Evolutionary conservation across 2,329 filamentous ascomycete genomes (phyloP).

Genomic region (Trichophyton verrucosum): DNA sequence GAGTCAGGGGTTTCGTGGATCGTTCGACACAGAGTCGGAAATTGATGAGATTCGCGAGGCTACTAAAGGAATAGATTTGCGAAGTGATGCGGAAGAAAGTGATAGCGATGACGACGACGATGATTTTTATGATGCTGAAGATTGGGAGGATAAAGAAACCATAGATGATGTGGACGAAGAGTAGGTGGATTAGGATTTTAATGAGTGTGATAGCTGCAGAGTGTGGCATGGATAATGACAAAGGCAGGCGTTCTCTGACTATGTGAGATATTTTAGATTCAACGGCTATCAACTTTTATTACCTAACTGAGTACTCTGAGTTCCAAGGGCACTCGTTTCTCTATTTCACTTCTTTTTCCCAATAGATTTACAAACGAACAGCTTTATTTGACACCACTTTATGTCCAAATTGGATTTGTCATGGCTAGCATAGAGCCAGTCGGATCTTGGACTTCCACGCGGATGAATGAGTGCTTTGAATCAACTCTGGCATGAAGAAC

Average conservation of each 20-base stretch:
- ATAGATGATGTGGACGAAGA: neutral
- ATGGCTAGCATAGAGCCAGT: conserved; percentile 12
- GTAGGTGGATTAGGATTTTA: neutral
- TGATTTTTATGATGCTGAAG: neutral
- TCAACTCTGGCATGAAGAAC: conserved; percentile 5
- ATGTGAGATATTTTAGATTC: too few relatives aligned
- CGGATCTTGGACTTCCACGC: conserved; percentile 13
- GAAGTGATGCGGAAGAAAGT: neutral
- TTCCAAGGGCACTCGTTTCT: too few relatives aligned
- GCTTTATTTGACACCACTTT: neutral
- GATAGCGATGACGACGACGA: neutral
- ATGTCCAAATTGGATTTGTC: conserved; percentile 14
- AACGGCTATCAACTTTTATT: too few relatives aligned
- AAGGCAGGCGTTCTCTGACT: neutral
- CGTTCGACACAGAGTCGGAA: neutral
- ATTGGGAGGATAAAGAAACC: neutral
- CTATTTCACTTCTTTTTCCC: too few relatives aligned
- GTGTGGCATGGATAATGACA: neutral
- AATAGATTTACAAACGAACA: too few relatives aligned
- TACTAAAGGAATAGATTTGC: neutral
- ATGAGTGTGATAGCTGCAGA: neutral
- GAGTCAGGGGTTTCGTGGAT: neutral
- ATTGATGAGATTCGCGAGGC: neutral
- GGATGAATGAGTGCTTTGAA: conserved; percentile 8
- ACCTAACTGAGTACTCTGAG: too few relatives aligned